Evolutionary conservation across 139 green algal genomes (phyloP).

Genomic region (Dunaliella sp.): DNA sequence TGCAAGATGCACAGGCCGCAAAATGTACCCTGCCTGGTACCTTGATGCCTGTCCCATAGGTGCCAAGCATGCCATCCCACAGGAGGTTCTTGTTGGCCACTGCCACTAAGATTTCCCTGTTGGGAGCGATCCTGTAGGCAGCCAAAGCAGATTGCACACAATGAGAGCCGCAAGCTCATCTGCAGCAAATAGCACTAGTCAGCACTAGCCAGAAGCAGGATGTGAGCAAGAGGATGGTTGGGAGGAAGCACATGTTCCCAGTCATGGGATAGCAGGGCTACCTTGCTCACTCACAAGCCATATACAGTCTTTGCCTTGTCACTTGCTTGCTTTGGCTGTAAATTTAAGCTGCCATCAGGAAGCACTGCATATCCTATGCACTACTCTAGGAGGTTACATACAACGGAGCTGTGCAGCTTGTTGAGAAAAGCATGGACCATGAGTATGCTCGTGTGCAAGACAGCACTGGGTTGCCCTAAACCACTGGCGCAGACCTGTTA

Average conservation of each 20-base stretch:
- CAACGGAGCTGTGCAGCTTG: too few species aligned
- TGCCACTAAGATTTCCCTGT: slow-evolving; percentile 84
- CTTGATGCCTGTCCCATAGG: slow-evolving; percentile 62
- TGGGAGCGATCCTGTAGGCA: slow-evolving; percentile 67
- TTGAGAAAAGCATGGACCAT: too few species aligned
- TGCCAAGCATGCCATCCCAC: slow-evolving; percentile 62
- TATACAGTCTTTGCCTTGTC: too few species aligned
- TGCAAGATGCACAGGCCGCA: not conserved
- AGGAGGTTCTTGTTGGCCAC: slow-evolving; percentile 87
- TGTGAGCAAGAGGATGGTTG: not conserved
- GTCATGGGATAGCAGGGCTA: too few species aligned
- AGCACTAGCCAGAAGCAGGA: not conserved
- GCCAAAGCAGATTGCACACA: slow-evolving; percentile 51
- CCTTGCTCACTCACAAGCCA: not conserved
- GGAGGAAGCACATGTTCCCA: too few species aligned
- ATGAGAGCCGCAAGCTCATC: slow-evolving; percentile 5
- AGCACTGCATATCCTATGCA: too few species aligned
- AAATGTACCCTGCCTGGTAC: not conserved
- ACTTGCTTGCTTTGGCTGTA: too few species aligned
- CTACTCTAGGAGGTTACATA: too few species aligned
- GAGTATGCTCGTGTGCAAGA: too few species aligned
- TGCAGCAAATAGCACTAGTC: not conserved
- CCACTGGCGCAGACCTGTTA: too few species aligned
- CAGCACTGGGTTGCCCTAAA: too few species aligned
- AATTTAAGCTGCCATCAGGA: too few species aligned